phyloP scores from a whole-genome alignment of 257 asterid species.

The Primulina tabacum region DNA sequence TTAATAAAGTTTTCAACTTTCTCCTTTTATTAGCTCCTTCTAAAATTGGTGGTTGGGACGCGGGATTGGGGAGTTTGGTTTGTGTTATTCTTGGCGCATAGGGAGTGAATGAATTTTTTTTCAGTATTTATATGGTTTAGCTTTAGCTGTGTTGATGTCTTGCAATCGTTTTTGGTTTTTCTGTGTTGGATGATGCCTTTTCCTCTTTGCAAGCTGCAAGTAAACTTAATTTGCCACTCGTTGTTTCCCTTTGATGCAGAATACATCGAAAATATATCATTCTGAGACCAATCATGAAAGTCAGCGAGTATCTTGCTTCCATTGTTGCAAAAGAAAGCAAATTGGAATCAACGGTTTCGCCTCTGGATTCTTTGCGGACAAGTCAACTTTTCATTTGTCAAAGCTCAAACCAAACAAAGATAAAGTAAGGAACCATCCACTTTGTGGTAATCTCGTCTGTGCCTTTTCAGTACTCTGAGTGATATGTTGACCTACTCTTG shows the following conservation, averaged over 20 bases:
- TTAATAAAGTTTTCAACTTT: background rate
- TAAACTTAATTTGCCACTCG: conserved; percentile 13
- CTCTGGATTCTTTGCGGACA: conserved; percentile 60
- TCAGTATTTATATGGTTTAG: background rate
- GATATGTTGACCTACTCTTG: conserved; percentile 15
- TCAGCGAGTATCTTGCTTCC: conserved; percentile 57
- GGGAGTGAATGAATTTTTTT: background rate
- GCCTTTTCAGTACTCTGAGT: conserved; percentile 12
- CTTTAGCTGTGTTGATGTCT: conserved; percentile 4
- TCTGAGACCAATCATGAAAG: conserved; percentile 39
- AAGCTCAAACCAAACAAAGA: conserved; percentile 35
- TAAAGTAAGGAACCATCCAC: conserved; percentile 40
- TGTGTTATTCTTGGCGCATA: conserved; percentile 7
- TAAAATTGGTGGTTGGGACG: background rate
- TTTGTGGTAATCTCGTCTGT: background rate
- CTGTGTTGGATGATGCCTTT: conserved; percentile 13
- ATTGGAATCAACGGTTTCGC: conserved; percentile 41
- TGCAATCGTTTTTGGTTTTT: background rate
- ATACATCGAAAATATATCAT: conserved; percentile 46
- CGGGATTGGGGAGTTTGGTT: conserved; percentile 4
- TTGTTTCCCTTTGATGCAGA: conserved; percentile 46
- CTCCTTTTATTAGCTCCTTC: conserved; percentile 4
- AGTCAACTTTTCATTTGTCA: conserved; percentile 51
- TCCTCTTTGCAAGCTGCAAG: conserved; percentile 9
- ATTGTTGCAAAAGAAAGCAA: conserved; percentile 45